Percentiles rank a stretch among this genome's conserved stretches.
These are phyloP conservation scores for Zoysia japonica DNA, from an alignment of 176 grass and related monocot species.

Conservation along the genomic window DNA sequence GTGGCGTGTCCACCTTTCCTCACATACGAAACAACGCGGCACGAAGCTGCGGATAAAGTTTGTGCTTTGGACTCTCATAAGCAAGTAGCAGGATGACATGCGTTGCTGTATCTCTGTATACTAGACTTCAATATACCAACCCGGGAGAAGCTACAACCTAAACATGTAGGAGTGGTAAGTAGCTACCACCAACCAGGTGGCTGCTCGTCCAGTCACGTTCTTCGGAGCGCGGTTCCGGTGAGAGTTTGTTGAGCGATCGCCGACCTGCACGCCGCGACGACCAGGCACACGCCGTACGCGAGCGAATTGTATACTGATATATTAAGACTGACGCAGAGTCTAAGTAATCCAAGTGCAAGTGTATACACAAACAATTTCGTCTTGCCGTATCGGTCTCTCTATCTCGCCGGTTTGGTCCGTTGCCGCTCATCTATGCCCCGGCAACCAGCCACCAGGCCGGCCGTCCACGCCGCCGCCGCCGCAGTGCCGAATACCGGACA, in stretches of 20 bases:
- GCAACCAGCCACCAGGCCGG: not conserved
- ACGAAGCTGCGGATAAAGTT: no score
- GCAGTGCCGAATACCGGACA: not conserved
- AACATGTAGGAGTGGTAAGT: not conserved
- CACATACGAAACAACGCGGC: not conserved
- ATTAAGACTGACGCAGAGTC: not conserved
- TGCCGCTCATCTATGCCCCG: constrained; percentile 53
- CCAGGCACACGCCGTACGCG: constrained; percentile 21
- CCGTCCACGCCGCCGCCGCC: constrained; percentile 5
- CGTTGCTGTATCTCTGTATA: no score
- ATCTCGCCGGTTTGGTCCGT: constrained; percentile 43
- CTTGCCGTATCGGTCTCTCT: constrained; percentile 22
- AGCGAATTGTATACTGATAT: not conserved
- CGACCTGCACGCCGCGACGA: constrained; percentile 33
- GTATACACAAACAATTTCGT: not conserved
- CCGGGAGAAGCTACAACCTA: not conserved
- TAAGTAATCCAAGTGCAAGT: not conserved
- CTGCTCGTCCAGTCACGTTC: not conserved
- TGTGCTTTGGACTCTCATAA: not conserved
- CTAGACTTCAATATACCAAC: not conserved
- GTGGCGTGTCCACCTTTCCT: not conserved
- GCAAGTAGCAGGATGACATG: not conserved
- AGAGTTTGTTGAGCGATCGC: constrained; percentile 34
- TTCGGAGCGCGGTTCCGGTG: constrained; percentile 23
- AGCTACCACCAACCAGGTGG: not conserved